These are phyloP conservation scores for Nitzschia palea DNA, from an alignment of 108 stramenopile species.

Conservation along the genomic window DNA sequence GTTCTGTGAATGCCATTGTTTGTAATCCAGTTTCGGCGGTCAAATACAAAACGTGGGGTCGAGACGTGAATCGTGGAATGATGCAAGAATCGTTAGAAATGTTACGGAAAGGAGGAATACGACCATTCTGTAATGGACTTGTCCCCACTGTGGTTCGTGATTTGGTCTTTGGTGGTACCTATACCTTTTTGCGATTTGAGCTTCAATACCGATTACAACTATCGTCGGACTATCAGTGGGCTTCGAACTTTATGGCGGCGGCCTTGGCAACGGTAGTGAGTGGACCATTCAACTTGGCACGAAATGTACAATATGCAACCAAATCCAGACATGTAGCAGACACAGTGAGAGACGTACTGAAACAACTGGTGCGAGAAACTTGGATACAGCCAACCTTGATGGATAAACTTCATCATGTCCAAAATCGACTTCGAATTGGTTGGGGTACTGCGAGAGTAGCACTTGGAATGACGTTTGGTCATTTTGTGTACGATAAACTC, in stretches of 20 bases:
- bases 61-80: slow-evolving; percentile 42
- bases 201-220: slow-evolving; percentile 25
- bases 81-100: slow-evolving; percentile 39
- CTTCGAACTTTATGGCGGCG: slow-evolving; percentile 40
- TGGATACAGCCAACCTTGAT: slow-evolving; percentile 8
- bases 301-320: slow-evolving; percentile 59
- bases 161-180: slow-evolving; percentile 49
- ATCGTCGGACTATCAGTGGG: slow-evolving; percentile 32
- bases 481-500: slow-evolving; percentile 46
- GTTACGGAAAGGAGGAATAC: slow-evolving; percentile 41
- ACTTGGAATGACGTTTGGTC: slow-evolving; percentile 55
- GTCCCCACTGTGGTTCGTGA: slow-evolving; percentile 45
- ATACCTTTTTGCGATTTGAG: slow-evolving; percentile 49
- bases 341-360: slow-evolving; percentile 20
- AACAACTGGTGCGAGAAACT: slow-evolving; percentile 18
- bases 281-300: slow-evolving; percentile 56
- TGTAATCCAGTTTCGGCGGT: slow-evolving; percentile 52
- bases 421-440: slow-evolving; percentile 50
- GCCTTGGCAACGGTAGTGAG: slow-evolving; percentile 53
- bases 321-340: slow-evolving; percentile 20
- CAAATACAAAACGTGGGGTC: slow-evolving; percentile 54
- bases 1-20: slow-evolving; percentile 43
- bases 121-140: slow-evolving; percentile 48
- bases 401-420: slow-evolving; percentile 20
- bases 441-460: slow-evolving; percentile 62